These are phyloP conservation scores for Thielaviopsis euricoi DNA, from an alignment of 2,329 filamentous ascomycete genomes.

Conservation along the genomic window DNA sequence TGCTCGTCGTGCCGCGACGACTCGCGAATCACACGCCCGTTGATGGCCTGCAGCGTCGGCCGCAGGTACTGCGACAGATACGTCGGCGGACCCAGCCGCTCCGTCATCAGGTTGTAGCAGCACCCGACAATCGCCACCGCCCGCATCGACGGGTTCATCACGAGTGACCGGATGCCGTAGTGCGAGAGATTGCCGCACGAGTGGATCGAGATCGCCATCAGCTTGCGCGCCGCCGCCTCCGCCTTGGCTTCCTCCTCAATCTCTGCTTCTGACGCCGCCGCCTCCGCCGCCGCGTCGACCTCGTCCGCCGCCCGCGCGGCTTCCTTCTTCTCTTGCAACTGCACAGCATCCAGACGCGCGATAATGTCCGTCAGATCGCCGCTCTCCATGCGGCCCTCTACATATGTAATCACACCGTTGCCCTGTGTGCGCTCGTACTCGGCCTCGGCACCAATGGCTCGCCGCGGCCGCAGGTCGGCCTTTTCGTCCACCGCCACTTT, in stretches of 20 bases:
- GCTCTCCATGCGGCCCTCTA: conserved; percentile 56
- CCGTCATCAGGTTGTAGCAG: conserved; percentile 93
- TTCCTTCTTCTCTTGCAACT: conserved; percentile 8
- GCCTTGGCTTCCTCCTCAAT: conserved; percentile 13
- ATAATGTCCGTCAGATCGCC: conserved; percentile 56
- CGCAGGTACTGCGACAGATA: conserved; percentile 70
- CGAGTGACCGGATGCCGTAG: conserved; percentile 72
- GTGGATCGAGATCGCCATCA: conserved; percentile 90
- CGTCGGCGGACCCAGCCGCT: conserved; percentile 70
- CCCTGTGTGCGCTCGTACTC: conserved; percentile 42
- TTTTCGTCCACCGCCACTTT: conserved; percentile 17
- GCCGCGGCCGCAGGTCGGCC: conserved; percentile 30
- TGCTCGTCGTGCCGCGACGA: conserved; percentile 66
- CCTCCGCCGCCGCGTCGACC: conserved; percentile 16
- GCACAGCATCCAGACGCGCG: conserved; percentile 32
- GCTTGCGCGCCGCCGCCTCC: conserved; percentile 16
- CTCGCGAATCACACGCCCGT: conserved; percentile 51
- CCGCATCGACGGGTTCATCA: conserved; percentile 67
- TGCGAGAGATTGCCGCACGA: conserved; percentile 97
- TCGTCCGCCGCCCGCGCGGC: too few species aligned
- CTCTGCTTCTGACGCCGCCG: conserved; percentile 8
- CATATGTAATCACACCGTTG: conserved; percentile 58
- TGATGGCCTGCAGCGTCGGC: conserved; percentile 47
- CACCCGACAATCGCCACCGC: conserved; percentile 95
- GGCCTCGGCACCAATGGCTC: conserved; percentile 26